Percentiles rank a stretch among this genome's conserved stretches.
Evolutionary conservation across 805 yeast genomes (phyloP).

Genomic region (Ogataea sp.): DNA sequence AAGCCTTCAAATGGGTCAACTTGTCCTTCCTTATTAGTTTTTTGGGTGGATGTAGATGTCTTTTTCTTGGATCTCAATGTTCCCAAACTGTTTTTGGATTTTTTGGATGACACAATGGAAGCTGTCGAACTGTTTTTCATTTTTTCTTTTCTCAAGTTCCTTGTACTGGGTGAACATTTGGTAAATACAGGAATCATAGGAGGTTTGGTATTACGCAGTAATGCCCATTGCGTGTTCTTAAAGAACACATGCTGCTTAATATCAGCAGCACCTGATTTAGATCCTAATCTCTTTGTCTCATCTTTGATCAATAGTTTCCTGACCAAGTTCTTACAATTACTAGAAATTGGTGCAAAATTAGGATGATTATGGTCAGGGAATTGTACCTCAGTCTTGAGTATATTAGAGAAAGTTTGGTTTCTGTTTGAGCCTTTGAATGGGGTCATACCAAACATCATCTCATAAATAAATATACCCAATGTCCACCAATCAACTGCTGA

Average conservation of each 20-base stretch:
- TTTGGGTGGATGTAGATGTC: constrained; percentile 19
- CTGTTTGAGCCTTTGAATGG: constrained; percentile 93
- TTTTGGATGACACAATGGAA: constrained; percentile 1
- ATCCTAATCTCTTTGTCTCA: constrained; percentile 82
- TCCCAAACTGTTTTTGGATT: constrained; percentile 41
- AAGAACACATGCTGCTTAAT: constrained; percentile 87
- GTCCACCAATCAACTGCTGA: constrained; percentile 99
- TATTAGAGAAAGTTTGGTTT: constrained; percentile 82
- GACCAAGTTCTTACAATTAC: constrained; percentile 71
- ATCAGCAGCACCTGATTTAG: constrained; percentile 92
- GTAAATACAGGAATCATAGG: constrained; percentile 86
- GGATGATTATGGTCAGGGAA: constrained; percentile 59
- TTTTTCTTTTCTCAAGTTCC: not conserved
- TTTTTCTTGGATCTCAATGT: constrained; percentile 31
- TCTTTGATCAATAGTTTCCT: constrained; percentile 81
- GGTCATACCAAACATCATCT: constrained; percentile 92
- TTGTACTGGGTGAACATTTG: not conserved
- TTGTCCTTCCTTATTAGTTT: constrained; percentile 8
- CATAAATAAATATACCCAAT: constrained; percentile 83
- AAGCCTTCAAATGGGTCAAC: constrained; percentile 78
- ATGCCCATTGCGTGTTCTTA: constrained; percentile 91
- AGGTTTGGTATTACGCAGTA: constrained; percentile 84
- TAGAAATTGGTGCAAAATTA: constrained; percentile 45
- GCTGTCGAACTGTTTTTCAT: not conserved
- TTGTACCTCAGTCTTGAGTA: constrained; percentile 73